A percentile compares a stretch with the other conserved stretches of the same genome.
phyloP scores from a whole-genome alignment of 2,329 filamentous ascomycete species.

The Exserohilum turcica region DNA sequence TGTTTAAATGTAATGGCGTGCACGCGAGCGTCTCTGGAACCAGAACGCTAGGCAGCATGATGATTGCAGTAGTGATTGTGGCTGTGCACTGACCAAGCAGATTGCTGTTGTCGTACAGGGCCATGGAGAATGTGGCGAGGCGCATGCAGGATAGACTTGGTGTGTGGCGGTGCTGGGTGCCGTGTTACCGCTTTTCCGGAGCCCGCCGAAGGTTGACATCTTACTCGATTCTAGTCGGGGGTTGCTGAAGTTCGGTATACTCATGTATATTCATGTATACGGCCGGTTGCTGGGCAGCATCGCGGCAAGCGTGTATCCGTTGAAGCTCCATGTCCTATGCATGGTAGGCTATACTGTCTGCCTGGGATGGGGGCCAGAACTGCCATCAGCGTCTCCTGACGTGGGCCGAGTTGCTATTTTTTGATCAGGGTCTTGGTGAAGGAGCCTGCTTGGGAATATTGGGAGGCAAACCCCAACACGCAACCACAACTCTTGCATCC shows the following conservation, averaged over 20 bases:
- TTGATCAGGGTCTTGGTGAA: too few species aligned
- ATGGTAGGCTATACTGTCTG: too few species aligned
- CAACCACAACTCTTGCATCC: too few species aligned
- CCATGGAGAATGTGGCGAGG: not conserved
- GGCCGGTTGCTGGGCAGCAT: too few species aligned
- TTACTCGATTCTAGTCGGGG: not conserved
- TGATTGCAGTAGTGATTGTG: not conserved
- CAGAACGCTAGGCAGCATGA: not conserved
- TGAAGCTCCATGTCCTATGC: too few species aligned
- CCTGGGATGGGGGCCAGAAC: not conserved
- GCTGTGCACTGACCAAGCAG: not conserved
- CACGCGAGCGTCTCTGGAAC: not conserved
- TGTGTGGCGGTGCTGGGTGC: constrained; percentile 2
- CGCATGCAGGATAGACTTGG: not conserved
- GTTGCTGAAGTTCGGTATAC: not conserved
- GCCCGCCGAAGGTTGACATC: not conserved
- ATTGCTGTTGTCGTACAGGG: not conserved
- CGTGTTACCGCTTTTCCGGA: constrained; percentile 17
- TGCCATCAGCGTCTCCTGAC: too few species aligned
- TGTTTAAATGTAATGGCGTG: not conserved
- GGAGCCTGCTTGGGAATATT: too few species aligned
- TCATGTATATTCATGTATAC: too few species aligned
- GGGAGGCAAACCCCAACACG: too few species aligned
- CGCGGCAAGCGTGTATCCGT: too few species aligned
- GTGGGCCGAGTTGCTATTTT: too few species aligned